phyloP scores from a whole-genome alignment of 352 stramenopile species.

The Phytopythium chamaehyphon region DNA sequence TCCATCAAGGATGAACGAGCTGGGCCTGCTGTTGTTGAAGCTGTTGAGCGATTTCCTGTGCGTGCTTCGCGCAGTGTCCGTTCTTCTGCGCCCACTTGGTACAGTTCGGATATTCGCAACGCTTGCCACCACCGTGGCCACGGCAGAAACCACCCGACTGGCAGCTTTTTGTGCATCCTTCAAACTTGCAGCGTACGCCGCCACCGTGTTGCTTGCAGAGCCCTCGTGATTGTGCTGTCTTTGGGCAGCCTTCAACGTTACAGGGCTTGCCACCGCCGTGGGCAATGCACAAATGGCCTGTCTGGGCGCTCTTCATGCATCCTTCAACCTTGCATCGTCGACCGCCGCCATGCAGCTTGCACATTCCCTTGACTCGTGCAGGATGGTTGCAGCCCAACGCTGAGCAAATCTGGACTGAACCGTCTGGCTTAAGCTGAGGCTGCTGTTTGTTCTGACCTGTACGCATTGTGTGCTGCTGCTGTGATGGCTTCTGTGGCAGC shows the following conservation, averaged over 20 bases:
- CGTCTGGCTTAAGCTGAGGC: conserved; percentile 37
- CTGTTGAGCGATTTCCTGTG: conserved; percentile 72
- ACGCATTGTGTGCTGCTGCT: conserved; percentile 28
- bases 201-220: conserved; percentile 85
- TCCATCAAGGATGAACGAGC: conserved; percentile 30
- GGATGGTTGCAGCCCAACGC: conserved; percentile 76
- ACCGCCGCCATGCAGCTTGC: conserved; percentile 78
- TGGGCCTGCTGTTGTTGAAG: conserved; percentile 39
- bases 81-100: conserved; percentile 89
- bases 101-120: conserved; percentile 79
- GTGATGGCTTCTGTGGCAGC: conserved; percentile 30
- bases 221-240: conserved; percentile 81
- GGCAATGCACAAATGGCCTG: conserved; percentile 78
- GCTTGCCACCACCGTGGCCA: conserved; percentile 78
- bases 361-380: conserved; percentile 81
- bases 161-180: conserved; percentile 85
- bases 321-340: conserved; percentile 83
- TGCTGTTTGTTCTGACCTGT: conserved; percentile 53
- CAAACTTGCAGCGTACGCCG: conserved; percentile 82
- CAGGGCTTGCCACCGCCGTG: conserved; percentile 83
- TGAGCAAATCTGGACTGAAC: conserved; percentile 61
- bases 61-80: conserved; percentile 83
- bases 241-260: conserved; percentile 80
- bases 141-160: conserved; percentile 84
- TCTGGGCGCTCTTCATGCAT: conserved; percentile 87